Percentiles rank a stretch among this genome's conserved stretches.
These are phyloP conservation scores for Mycena filopes DNA, from an alignment of 768 basidiomycete species.

Conservation along the genomic window DNA sequence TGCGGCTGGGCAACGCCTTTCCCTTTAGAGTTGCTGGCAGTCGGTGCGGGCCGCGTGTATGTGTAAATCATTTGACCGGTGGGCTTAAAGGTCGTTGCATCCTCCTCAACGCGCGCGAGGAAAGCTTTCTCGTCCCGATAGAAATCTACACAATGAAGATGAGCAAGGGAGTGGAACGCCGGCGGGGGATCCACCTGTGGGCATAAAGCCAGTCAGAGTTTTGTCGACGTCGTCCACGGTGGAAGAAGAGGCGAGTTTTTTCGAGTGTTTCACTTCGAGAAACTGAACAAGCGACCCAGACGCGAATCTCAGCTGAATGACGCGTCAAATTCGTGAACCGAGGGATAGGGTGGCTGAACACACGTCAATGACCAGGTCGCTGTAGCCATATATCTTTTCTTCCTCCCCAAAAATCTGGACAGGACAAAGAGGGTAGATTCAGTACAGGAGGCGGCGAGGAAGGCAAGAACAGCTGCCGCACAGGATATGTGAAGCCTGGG, in stretches of 20 bases:
- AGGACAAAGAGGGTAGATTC: neutral
- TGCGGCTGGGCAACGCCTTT: constrained; percentile 58
- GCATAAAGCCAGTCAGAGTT: constrained; percentile 79
- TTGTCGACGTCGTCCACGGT: constrained; percentile 91
- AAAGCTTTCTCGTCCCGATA: constrained; percentile 76
- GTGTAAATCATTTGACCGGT: constrained; percentile 78
- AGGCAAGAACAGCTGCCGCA: constrained; percentile 47
- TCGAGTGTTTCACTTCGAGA: constrained; percentile 73
- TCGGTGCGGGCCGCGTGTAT: constrained; percentile 71
- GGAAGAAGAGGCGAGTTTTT: constrained; percentile 69
- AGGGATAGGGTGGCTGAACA: constrained; percentile 36
- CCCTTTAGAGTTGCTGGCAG: constrained; percentile 57
- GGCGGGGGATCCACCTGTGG: constrained; percentile 59
- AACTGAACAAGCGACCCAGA: constrained; percentile 88
- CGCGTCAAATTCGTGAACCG: constrained; percentile 13
- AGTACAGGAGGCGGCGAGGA: neutral
- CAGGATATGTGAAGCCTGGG: constrained; percentile 95
- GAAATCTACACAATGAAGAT: constrained; percentile 63
- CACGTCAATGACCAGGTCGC: constrained; percentile 85
- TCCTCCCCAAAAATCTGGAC: constrained; percentile 92
- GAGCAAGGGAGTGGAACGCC: neutral
- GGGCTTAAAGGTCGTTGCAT: constrained; percentile 83
- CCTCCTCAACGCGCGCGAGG: constrained; percentile 74
- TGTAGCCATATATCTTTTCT: constrained; percentile 96
- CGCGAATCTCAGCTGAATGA: constrained; percentile 77